Conservation (phyloP, 441 rosid genomes). For the Isatis lusitanica region DNA sequence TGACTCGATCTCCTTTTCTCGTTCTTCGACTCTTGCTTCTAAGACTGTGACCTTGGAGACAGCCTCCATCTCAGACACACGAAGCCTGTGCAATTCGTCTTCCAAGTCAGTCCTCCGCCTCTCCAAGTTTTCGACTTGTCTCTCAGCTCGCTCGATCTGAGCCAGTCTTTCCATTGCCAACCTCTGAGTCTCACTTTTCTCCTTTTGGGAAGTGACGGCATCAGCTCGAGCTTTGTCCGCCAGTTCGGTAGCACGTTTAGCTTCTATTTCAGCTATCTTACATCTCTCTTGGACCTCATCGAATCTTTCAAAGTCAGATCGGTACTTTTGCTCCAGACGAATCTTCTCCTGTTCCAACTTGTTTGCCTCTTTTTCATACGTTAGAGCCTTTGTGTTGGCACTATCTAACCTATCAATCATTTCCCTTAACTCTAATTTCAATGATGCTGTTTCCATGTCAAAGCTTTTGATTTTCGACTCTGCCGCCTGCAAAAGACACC, state of each 20-base stretch:
- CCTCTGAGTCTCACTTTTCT: conserved; percentile 75
- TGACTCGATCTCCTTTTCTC: conserved; percentile 90
- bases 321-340: conserved; percentile 79
- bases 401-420: conserved; percentile 66
- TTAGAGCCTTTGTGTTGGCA: conserved; percentile 66
- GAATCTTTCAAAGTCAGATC: conserved; percentile 76
- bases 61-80: conserved; percentile 72
- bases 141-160: conserved; percentile 76
- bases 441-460: conserved; percentile 63
- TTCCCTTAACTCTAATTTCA: conserved; percentile 62
- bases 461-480: conserved; percentile 80
- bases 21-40: conserved; percentile 90
- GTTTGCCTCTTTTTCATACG: conserved; percentile 81
- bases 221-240: conserved; percentile 90
- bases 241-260: conserved; percentile 79
- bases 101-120: conserved; percentile 69
- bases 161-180: conserved; percentile 95
- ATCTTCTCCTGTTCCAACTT: conserved; percentile 87
- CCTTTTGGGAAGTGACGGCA: conserved; percentile 79
- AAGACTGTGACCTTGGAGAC: conserved; percentile 62
- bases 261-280: conserved; percentile 80
- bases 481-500: conserved; percentile 70
- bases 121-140: conserved; percentile 74
- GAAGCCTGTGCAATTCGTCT: conserved; percentile 59
- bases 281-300: conserved; percentile 89